Percentiles rank a stretch among this genome's conserved stretches.
Conservation (phyloP, 306 rosid species). For the Castanea sativa region DNA sequence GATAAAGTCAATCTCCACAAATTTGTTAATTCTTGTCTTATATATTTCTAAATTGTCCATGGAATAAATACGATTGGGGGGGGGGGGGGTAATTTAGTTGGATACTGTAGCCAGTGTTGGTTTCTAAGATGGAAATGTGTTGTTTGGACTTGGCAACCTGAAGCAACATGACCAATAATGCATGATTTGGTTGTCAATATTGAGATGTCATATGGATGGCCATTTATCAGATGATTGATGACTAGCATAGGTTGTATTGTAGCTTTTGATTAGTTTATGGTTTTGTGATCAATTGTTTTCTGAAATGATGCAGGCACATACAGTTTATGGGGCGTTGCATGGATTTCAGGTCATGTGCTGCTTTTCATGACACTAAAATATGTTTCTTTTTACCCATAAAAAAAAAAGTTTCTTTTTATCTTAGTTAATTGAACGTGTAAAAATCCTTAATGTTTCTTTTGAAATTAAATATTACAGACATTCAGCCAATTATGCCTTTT, state of each 20-base stretch:
- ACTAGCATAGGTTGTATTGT: neutral
- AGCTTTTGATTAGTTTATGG: neutral
- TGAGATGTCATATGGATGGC: neutral
- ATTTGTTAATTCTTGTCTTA: neutral
- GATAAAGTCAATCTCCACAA: neutral
- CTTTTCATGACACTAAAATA: neutral
- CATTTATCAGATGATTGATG: neutral
- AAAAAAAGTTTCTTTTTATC: neutral
- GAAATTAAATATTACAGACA: constrained; percentile 29
- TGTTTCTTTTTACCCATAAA: neutral
- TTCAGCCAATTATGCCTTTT: constrained; percentile 42
- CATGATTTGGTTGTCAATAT: neutral
- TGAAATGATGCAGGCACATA: constrained; percentile 36
- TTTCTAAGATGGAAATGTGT: neutral
- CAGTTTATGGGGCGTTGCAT: constrained; percentile 44
- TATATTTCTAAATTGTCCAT: neutral
- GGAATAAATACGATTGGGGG: neutral
- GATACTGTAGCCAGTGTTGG: neutral
- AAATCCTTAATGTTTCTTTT: neutral
- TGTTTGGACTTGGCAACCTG: neutral
- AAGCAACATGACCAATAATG: neutral
- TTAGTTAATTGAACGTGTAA: neutral
- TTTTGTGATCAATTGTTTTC: neutral
- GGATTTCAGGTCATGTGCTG: constrained; percentile 35
- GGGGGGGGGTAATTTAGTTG: neutral